These are phyloP conservation scores for Saccharum hybrid DNA, from an alignment of 202 grass and related monocot species.

Conservation along the genomic window DNA sequence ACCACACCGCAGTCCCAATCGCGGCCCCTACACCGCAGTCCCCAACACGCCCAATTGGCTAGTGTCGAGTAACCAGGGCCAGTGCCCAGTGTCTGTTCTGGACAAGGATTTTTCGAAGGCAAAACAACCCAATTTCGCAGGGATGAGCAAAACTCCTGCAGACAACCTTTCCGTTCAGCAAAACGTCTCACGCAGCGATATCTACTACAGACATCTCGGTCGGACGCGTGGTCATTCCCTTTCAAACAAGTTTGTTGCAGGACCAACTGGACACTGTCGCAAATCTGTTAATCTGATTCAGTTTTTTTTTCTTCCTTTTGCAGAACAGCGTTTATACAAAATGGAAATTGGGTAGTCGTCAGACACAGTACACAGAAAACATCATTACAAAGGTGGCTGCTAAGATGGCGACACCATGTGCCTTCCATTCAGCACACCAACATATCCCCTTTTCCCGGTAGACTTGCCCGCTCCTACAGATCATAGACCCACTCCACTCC, in stretches of 20 bases:
- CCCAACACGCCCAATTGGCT: too few species aligned
- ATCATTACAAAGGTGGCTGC: conserved; percentile 43
- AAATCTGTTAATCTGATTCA: conserved; percentile 39
- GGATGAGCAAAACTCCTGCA: neutral
- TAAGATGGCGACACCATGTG: conserved; percentile 19
- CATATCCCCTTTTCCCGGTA: neutral
- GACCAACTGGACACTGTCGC: neutral
- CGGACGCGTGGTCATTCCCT: neutral
- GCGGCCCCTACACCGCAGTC: too few species aligned
- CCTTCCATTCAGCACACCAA: conserved; percentile 8
- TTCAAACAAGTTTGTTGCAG: neutral
- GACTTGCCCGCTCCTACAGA: conserved; percentile 2
- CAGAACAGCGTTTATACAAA: conserved; percentile 50
- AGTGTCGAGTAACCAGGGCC: too few species aligned
- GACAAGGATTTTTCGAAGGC: neutral
- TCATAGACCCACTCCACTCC: conserved; percentile 13
- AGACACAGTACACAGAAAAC: conserved; percentile 18
- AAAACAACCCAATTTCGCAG: neutral
- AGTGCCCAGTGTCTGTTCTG: too few species aligned
- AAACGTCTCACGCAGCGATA: neutral
- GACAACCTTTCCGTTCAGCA: neutral
- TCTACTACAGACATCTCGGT: neutral
- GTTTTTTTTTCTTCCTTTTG: neutral
- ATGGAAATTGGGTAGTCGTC: conserved; percentile 36
- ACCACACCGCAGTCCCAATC: too few species aligned